Conservation (phyloP, 78 protist species). For the Chrysochromulina tobinii region DNA sequence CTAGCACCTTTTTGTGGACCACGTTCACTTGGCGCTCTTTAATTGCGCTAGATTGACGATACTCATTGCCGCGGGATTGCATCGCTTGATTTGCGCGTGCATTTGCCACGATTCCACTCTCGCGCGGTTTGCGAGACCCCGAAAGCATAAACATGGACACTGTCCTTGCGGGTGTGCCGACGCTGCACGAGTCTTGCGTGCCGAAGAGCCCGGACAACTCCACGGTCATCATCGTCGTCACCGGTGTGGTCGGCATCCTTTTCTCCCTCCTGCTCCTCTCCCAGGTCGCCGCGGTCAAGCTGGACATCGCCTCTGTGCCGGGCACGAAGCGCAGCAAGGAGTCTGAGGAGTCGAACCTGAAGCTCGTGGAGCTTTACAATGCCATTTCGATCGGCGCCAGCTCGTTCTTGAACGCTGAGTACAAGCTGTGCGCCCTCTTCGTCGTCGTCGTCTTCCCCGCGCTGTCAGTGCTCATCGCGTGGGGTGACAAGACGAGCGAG, state of each 20-base stretch:
- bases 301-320: background rate
- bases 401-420: slow-evolving; percentile 53
- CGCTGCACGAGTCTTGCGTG: too few species aligned
- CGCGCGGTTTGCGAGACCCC: too few species aligned
- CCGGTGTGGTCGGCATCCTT: background rate
- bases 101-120: too few species aligned
- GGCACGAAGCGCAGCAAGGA: background rate
- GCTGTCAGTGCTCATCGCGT: background rate
- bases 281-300: background rate
- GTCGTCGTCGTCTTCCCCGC: slow-evolving; percentile 23
- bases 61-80: too few species aligned
- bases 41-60: too few species aligned
- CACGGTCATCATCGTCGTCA: background rate
- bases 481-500: background rate
- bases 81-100: too few species aligned
- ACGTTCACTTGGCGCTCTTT: too few species aligned
- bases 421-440: slow-evolving; percentile 28
- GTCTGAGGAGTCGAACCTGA: background rate
- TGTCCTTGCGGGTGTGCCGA: too few species aligned
- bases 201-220: too few species aligned
- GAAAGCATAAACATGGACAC: too few species aligned
- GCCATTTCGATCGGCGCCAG: slow-evolving; percentile 24
- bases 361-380: background rate
- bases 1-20: too few species aligned
- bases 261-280: background rate